A percentile compares a stretch with the other conserved stretches of the same genome.
Conservation (phyloP, 2,329 filamentous ascomycete genomes). For the Penicillium sp. region DNA sequence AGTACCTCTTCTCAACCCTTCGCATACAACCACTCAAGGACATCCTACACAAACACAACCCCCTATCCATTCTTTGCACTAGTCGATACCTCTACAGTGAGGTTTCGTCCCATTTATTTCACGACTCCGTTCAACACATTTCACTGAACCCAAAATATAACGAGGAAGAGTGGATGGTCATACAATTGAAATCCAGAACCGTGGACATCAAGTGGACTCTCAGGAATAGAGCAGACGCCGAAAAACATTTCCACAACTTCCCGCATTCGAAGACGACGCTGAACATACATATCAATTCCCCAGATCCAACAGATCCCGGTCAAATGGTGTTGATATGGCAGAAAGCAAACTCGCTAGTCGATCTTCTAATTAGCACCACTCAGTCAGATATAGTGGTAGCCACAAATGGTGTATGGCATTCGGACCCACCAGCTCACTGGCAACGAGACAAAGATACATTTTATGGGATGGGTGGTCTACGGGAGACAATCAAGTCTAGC, state of each 20-base stretch:
- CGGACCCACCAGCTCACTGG: neutral
- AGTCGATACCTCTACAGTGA: slow-evolving; percentile 5
- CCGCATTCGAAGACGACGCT: neutral
- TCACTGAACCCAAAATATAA: neutral
- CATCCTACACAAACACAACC: neutral
- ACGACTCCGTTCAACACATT: neutral
- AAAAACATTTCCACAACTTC: neutral
- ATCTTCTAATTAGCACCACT: neutral
- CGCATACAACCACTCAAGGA: neutral
- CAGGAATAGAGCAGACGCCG: neutral
- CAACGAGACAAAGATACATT: neutral
- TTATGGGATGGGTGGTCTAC: neutral
- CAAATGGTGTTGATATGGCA: slow-evolving; percentile 2
- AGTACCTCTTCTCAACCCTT: neutral
- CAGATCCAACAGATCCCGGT: neutral
- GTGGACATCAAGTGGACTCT: neutral
- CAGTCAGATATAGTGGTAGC: neutral
- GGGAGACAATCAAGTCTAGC: neutral
- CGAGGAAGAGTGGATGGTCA: neutral
- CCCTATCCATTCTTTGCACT: slow-evolving; percentile 1
- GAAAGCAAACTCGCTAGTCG: neutral
- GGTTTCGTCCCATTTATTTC: slow-evolving; percentile 6
- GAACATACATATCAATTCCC: neutral
- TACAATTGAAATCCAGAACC: neutral
- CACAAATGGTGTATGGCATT: neutral